phyloP scores from a whole-genome alignment of 2,329 filamentous ascomycete species.

The Colletotrichum trifolii region DNA sequence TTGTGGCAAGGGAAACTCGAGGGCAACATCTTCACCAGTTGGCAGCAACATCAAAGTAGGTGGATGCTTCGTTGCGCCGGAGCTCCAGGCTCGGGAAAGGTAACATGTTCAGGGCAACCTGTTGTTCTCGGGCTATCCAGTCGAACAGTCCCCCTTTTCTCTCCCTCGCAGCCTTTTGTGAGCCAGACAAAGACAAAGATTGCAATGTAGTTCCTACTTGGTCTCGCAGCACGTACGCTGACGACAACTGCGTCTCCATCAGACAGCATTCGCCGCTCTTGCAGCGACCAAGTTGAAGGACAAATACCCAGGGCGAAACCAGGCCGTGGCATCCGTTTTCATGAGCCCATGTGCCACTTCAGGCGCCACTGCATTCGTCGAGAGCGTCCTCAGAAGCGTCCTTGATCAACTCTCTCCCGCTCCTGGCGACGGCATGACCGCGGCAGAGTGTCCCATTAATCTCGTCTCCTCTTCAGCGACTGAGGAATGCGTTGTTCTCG shows the following conservation, averaged over 20 bases:
- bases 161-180: too few relatives aligned
- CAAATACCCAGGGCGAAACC: background rate
- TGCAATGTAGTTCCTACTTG: too few relatives aligned
- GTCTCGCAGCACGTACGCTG: too few relatives aligned
- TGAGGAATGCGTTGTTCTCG: slow-evolving; percentile 3
- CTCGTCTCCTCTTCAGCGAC: slow-evolving; percentile 21
- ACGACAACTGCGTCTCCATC: background rate
- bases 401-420: slow-evolving; percentile 16
- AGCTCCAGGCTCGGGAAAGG: slow-evolving; percentile 26
- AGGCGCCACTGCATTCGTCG: background rate
- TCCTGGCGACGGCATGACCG: background rate
- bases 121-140: too few relatives aligned
- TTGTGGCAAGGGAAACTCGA: slow-evolving; percentile 14
- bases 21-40: slow-evolving; percentile 15
- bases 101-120: background rate
- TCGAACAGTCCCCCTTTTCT: too few relatives aligned
- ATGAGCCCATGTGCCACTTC: background rate
- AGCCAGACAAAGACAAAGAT: too few relatives aligned
- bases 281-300: background rate
- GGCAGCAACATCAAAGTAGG: slow-evolving; percentile 4
- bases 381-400: background rate
- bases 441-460: slow-evolving; percentile 7
- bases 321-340: slow-evolving; percentile 2
- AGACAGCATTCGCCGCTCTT: background rate
- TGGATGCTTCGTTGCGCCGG: slow-evolving; percentile 21